Evolutionary conservation across 2,329 filamentous ascomycete species (phyloP).

Genomic region (Colletotrichum sp.): DNA sequence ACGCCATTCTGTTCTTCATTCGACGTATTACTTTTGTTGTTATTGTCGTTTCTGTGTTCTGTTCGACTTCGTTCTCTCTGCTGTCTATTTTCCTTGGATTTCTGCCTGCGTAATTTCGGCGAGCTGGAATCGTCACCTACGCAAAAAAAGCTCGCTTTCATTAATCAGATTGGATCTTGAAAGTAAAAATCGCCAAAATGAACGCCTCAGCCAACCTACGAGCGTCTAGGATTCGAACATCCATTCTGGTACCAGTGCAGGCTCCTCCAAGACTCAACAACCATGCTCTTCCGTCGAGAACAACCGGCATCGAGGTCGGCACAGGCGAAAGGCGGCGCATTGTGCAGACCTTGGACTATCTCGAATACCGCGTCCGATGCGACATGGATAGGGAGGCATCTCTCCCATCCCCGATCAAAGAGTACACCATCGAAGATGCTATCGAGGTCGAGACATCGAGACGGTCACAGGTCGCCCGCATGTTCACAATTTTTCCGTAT

Average conservation of each 20-base stretch:
- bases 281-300: not conserved
- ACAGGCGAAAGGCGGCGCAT: not conserved
- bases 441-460: not conserved
- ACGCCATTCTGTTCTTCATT: not conserved
- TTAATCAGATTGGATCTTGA: not conserved
- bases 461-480: not conserved
- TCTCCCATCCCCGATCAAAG: not conserved
- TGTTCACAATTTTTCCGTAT: not conserved
- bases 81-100: not conserved
- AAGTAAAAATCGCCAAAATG: not conserved
- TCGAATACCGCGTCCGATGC: not conserved
- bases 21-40: not conserved
- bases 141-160: not conserved
- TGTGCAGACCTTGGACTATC: not conserved
- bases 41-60: not conserved
- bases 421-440: not conserved
- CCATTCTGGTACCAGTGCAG: not conserved
- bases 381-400: not conserved
- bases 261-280: not conserved
- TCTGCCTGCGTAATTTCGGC: not conserved
- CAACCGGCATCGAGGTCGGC: not conserved
- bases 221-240: not conserved
- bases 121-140: not conserved
- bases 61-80: not conserved
- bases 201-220: not conserved